These are phyloP conservation scores for Trichosanthes cucumerina DNA, from an alignment of 306 rosid species.

Conservation along the genomic window DNA sequence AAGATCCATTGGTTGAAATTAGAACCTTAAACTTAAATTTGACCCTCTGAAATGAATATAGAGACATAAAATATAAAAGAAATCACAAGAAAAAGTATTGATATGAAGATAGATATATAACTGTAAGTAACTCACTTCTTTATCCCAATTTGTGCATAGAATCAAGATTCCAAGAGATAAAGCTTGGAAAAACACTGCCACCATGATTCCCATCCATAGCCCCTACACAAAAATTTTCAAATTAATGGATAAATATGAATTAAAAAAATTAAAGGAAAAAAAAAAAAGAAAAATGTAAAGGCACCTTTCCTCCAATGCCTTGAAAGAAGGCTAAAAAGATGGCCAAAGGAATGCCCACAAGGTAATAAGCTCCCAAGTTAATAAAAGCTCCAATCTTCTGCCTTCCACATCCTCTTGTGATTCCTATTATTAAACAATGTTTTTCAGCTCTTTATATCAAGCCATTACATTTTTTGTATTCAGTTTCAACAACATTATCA, in stretches of 20 bases:
- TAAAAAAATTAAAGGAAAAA: not conserved
- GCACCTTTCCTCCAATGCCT: conserved; percentile 33
- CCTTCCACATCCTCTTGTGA: conserved; percentile 27
- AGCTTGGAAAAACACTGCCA: conserved; percentile 13
- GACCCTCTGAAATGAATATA: not conserved
- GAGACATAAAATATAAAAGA: too few relatives aligned
- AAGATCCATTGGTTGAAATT: not conserved
- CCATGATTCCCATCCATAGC: conserved; percentile 17
- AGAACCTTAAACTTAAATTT: not conserved
- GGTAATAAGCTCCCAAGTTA: conserved; percentile 32
- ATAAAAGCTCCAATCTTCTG: conserved; percentile 33
- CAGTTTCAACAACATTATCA: too few relatives aligned
- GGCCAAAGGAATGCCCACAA: conserved; percentile 24
- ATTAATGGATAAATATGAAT: not conserved
- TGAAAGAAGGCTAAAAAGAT: conserved; percentile 23
- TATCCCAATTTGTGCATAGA: conserved; percentile 17
- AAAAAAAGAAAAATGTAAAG: not conserved
- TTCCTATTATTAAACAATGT: conserved; percentile 15
- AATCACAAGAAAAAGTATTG: not conserved
- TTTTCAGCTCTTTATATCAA: too few relatives aligned
- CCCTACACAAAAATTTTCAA: conserved; percentile 12
- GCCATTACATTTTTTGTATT: too few relatives aligned
- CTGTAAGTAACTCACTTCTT: conserved; percentile 15
- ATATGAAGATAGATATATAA: not conserved
- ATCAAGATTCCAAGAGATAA: conserved; percentile 6